These are phyloP conservation scores for Solanum stenotomum DNA, from an alignment of 257 asterid species.

Conservation along the genomic window DNA sequence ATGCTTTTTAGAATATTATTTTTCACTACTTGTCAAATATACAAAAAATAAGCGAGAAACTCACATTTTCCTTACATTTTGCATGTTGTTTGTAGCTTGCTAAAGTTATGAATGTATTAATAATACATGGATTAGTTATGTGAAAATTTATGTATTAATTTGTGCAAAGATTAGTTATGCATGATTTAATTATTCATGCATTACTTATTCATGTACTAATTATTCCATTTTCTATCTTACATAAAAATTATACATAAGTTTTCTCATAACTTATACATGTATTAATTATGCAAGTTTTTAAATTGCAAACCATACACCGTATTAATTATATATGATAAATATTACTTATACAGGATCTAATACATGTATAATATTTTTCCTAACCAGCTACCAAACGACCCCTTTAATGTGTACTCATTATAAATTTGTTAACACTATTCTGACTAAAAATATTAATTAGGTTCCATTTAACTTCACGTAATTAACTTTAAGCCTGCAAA, in stretches of 20 bases:
- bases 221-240: not conserved
- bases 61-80: not conserved
- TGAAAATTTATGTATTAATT: not conserved
- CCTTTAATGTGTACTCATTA: not conserved
- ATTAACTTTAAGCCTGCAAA: not conserved
- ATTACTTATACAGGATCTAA: not conserved
- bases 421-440: not conserved
- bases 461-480: not conserved
- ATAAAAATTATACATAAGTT: too few species aligned
- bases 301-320: not conserved
- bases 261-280: not conserved
- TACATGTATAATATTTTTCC: not conserved
- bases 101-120: not conserved
- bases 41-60: not conserved
- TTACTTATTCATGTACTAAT: not conserved
- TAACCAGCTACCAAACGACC: not conserved
- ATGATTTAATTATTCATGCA: too few species aligned
- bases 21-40: too few species aligned
- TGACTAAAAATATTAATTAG: too few species aligned
- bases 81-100: not conserved
- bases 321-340: too few species aligned
- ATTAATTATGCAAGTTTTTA: too few species aligned
- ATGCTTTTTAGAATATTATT: too few species aligned
- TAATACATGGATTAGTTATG: too few species aligned
- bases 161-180: not conserved